Base-by-base conservation (phyloP, 345 rosid genomes). In the Eucalyptus marginata region DNA sequence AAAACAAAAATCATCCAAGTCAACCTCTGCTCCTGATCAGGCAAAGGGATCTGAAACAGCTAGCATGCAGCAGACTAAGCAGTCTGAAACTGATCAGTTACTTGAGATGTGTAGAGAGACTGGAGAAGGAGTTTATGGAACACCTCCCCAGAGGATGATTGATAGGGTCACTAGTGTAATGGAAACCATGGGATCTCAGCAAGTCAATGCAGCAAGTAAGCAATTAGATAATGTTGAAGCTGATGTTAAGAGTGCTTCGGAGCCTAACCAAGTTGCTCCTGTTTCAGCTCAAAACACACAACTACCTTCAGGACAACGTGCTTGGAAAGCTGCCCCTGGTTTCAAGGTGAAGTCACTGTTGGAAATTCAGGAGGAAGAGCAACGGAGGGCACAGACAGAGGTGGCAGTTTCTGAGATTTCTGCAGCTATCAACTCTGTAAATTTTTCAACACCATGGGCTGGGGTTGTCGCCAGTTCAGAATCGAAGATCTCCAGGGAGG, bases 251-350 rank as follows among this genome's bases (percentile, higher is more conserved):
- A 89, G 86, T 90, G 97, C 83, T 36, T 76, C 9, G 7, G 83
- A 95, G 52, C 87, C 87, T 13, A 33, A 49, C 24, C 29, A 58
- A 47, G 86, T 84, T 87, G 87, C 66, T n/a, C 87, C 93, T 88
- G 88, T 88, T 29, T 86, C 93, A 29, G 86, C 62, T 87, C 94
- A 88, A 86, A 91, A 71, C 88, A n/a, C 91, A 86, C 92, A 90
- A 87, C 71, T 92, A 46, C 93, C 90, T 86, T 88, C 94, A 7
- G 93, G 90, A 50, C 94, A 93, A 86, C 90, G 96, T 86, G 99
- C 97, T 87, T 98, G 99, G 99, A 97, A 95, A 93, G 96, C 97
- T 94, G 99, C 99, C 90, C 99, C 98, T 81, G 99, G 99, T 91
- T 94, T 96, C 93, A 98, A 94, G 93, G 94, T 98, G 25, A 98